Percentiles rank a stretch among this genome's conserved stretches.
These are phyloP conservation scores for Penicillium lividum DNA, from an alignment of 495 filamentous ascomycete genomes.

Conservation along the genomic window DNA sequence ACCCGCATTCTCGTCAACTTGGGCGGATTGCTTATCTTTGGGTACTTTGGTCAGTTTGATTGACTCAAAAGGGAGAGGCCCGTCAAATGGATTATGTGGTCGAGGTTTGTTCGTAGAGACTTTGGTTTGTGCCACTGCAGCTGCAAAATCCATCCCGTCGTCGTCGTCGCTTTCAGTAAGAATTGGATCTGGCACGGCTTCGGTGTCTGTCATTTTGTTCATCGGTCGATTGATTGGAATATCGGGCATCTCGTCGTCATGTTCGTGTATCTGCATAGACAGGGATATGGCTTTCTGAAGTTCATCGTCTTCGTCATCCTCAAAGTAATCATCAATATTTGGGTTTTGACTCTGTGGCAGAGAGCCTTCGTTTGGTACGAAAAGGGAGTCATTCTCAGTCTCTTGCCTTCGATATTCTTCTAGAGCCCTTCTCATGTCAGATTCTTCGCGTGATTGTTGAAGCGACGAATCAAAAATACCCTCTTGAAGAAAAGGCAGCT, in stretches of 20 bases:
- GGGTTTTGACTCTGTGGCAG: constrained; percentile 23
- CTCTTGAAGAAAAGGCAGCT: constrained; percentile 45
- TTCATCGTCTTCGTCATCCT: constrained; percentile 63
- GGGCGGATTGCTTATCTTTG: constrained; percentile 7
- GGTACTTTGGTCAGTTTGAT: constrained; percentile 62
- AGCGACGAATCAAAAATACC: constrained; percentile 44
- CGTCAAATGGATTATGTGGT: constrained; percentile 52
- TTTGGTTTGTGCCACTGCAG: constrained; percentile 45
- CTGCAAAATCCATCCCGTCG: constrained; percentile 46
- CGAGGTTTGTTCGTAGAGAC: constrained; percentile 29
- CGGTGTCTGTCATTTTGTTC: constrained; percentile 15
- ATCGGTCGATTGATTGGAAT: constrained; percentile 32
- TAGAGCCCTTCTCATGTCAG: constrained; percentile 44
- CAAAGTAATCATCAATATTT: constrained; percentile 39
- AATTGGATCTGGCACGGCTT: constrained; percentile 16
- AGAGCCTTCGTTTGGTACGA: constrained; percentile 56
- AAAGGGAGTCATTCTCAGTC: constrained; percentile 62
- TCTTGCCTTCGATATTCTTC: constrained; percentile 33
- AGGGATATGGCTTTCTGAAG: constrained; percentile 79
- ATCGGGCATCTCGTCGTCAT: constrained; percentile 37
- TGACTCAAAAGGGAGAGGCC: constrained; percentile 87
- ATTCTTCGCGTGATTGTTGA: constrained; percentile 37
- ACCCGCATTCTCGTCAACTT: constrained; percentile 58
- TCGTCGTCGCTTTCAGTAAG: constrained; percentile 43
- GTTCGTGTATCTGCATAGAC: constrained; percentile 57